Evolutionary conservation across 2,329 filamentous ascomycete genomes (phyloP), one percentile per base, ranked within the genome.

Genomic region (Aspergillus pseudotamarii): DNA sequence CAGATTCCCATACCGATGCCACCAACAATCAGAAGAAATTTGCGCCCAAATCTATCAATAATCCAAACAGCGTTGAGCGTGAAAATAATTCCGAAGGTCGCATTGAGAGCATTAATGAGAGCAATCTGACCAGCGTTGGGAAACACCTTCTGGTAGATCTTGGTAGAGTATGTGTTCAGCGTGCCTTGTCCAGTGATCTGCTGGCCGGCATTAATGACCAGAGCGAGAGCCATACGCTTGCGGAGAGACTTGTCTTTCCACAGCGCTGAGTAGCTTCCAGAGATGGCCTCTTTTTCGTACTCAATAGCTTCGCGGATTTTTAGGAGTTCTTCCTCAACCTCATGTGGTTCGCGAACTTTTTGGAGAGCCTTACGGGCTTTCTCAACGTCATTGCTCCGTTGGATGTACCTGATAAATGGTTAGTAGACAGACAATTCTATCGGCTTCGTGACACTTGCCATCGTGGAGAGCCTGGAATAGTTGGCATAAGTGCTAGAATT

Each of bases 61-160:
- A 88, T 90, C 89, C 89, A 92, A 43, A 88, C 85, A 16, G 89
- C 89, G 68, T 91, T 91, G 51, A 91, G 81, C 0, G 89, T 92
- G 77, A 92, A 92, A 26, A 91, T 64, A 66, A 92, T 92, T 61
- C 88, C 88, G 68, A 88, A 89, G 6, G 89, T 92, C 46, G 89
- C 89, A 73, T 91, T 92, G 59, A 92, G 81, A 4, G 89, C 89
- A 74, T 92, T 92, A 81, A 92, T 92, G 36, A 92, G 81, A 66
- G 88, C 88, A 73, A 91, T 91, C 26, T 84, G 87, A 57, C 84
- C 79, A 60, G 77, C 79, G 59, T 77, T 82, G 28, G 79, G 82
- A 81, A 89, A 92, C 28, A 91, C 85, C 73, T 89, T 88, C 78
- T 90, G 86, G 81, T 92, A 92, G 71, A 92, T 89, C 69, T 86